These are phyloP conservation scores for Aspergillus persii DNA, from an alignment of 2,329 filamentous ascomycete genomes.

Conservation along the genomic window DNA sequence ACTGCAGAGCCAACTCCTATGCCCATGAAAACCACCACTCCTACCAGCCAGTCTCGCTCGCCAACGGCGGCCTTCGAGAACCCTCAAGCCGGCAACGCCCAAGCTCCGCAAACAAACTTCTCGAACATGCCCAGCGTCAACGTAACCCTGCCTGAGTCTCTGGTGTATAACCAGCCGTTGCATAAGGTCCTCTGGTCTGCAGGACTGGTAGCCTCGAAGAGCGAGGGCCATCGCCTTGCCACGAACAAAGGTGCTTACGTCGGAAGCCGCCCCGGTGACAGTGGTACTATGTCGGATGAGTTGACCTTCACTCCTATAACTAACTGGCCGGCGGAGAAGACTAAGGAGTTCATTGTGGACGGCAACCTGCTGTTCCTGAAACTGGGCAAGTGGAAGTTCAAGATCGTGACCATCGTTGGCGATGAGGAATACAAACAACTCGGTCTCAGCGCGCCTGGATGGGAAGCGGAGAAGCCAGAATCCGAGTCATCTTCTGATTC, in stretches of 20 bases:
- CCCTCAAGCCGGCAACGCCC: conserved; percentile 36
- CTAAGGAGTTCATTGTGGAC: conserved; percentile 51
- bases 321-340: conserved; percentile 41
- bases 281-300: conserved; percentile 42
- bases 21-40: conserved; percentile 17
- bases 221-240: conserved; percentile 53
- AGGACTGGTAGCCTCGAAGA: conserved; percentile 51
- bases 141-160: conserved; percentile 48
- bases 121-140: conserved; percentile 38
- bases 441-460: conserved; percentile 51
- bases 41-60: conserved; percentile 19
- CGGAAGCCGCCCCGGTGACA: conserved; percentile 40
- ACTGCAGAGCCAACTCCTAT: conserved; percentile 35
- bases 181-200: conserved; percentile 51
- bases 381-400: conserved; percentile 60
- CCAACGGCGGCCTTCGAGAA: conserved; percentile 27
- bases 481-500: neutral
- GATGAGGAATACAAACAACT: conserved; percentile 52
- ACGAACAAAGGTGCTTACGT: conserved; percentile 52
- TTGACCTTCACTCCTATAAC: conserved; percentile 53
- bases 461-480: conserved; percentile 37
- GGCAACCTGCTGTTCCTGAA: conserved; percentile 54
- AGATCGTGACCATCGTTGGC: conserved; percentile 54
- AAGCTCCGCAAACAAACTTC: conserved; percentile 40
- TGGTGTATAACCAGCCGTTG: conserved; percentile 49